Percentiles rank a stretch among this genome's conserved stretches.
phyloP scores from a whole-genome alignment of 352 stramenopile species.

The Globisporangium cylindrosporum region DNA sequence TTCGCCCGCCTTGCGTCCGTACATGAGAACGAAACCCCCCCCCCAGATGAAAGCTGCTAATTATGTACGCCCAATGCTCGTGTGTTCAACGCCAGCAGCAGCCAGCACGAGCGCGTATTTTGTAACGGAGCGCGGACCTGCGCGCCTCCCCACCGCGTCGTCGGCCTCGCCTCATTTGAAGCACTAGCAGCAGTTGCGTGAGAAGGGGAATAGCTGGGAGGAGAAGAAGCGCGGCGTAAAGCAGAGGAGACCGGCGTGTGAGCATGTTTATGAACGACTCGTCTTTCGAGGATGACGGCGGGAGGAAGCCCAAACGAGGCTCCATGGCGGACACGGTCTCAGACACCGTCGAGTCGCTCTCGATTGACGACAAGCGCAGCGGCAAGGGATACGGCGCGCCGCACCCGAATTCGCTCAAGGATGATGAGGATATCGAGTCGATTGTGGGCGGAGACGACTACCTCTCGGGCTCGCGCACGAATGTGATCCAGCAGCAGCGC shows the following conservation, averaged over 20 bases:
- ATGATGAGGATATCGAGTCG: constrained; percentile 72
- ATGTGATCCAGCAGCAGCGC: constrained; percentile 81
- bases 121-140: constrained; percentile 3
- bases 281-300: constrained; percentile 66
- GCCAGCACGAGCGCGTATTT: background rate
- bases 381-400: constrained; percentile 28
- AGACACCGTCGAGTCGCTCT: constrained; percentile 65
- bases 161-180: background rate
- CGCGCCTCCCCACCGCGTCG: background rate
- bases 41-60: background rate
- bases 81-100: background rate
- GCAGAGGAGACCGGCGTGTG: background rate
- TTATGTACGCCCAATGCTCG: background rate
- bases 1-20: background rate
- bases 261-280: constrained; percentile 85
- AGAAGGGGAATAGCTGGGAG: constrained; percentile 4
- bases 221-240: background rate
- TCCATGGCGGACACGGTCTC: constrained; percentile 34
- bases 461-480: constrained; percentile 61
- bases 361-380: constrained; percentile 44
- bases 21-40: background rate
- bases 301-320: constrained; percentile 22
- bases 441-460: constrained; percentile 51
- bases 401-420: constrained; percentile 76
- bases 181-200: background rate